Evolutionary conservation across 306 rosid species (phyloP), one percentile per base, ranked within the genome.

Genomic region (Cicer arietinum): DNA sequence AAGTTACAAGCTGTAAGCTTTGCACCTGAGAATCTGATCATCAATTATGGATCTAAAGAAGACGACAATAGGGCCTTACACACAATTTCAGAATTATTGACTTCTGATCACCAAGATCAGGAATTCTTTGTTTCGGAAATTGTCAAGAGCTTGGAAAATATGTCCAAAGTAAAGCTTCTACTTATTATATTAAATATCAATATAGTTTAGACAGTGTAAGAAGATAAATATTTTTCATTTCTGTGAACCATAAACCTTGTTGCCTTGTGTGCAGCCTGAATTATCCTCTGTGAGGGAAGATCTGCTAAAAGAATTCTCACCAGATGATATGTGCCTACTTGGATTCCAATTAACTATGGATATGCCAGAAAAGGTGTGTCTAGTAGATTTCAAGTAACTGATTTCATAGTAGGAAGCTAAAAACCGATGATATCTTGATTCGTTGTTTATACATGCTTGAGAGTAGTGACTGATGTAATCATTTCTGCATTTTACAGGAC

Each of bases 1-100:
- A 90, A 92, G 84, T 87, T 92, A 79, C 85, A 86, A 75, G 89
- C 87, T 79, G 83, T 83, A 75, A 66, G 53, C 65, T 30, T 54
- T 66, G 85, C 78, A 74, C 79, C 85, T 52, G 79, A 75, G 20
- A 65, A 68, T 71, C 78, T 62, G 18, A 79, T 64, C 69, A 79
- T 80, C 73, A 41, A 30, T 7, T 92, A 87, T 73, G 98, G 98
- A 84, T 86, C 94, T 35, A 81, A 80, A 72, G 98, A 89, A 82
- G 98, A 92, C 46, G 91, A 92, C 59, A 61, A 75, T 43, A 79
- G 77, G 77, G 96, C 98, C 64, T 22, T 69, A 67, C 59, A 74
- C 17, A 85, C 84, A 53, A 86, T 92, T 62, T 79, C 88, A 14
- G 88, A 80, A 57, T 70, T 87, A 59, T 59, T 69, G 74, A 82